A percentile compares a stretch with the other conserved stretches of the same genome.
These are phyloP conservation scores for Tilletia walkeri DNA, from an alignment of 1,284 basidiomycete genomes.

Conservation along the genomic window DNA sequence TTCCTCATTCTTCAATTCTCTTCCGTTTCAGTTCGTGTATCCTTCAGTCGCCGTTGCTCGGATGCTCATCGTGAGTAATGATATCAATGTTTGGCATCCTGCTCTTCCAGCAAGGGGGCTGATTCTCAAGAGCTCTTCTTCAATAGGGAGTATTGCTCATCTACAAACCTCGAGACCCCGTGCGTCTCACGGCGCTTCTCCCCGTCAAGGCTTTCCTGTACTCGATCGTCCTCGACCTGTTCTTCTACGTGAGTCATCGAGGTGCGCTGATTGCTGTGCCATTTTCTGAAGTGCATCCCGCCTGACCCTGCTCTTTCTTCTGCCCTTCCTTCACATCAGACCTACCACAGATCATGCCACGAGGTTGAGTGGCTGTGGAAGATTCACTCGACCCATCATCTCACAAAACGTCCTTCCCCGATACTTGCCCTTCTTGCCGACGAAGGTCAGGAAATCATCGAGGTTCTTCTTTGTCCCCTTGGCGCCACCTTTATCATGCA, in stretches of 20 bases:
- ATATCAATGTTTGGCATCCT: too few species aligned
- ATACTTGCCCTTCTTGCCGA: background rate
- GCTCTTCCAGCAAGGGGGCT: too few species aligned
- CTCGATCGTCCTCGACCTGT: background rate
- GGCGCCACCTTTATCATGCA: background rate
- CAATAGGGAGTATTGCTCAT: too few species aligned
- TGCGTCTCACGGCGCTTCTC: too few species aligned
- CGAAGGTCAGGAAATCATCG: background rate
- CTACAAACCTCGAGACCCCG: too few species aligned
- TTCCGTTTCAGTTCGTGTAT: too few species aligned
- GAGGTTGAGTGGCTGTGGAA: background rate
- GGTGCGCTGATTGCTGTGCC: too few species aligned
- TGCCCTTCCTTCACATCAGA: background rate
- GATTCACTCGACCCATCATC: background rate
- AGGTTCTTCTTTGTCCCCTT: background rate
- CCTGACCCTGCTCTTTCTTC: background rate
- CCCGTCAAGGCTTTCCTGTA: background rate
- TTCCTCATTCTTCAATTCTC: too few species aligned
- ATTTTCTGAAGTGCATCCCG: background rate
- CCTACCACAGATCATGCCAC: background rate
- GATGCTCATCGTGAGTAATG: too few species aligned
- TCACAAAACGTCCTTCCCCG: background rate
- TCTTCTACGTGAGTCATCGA: too few species aligned
- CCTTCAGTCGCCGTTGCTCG: too few species aligned
- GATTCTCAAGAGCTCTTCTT: too few species aligned